A percentile compares a stretch with the other conserved stretches of the same genome.
Conservation (phyloP, 441 rosid genomes). For the Pelargonium fulgidum region DNA sequence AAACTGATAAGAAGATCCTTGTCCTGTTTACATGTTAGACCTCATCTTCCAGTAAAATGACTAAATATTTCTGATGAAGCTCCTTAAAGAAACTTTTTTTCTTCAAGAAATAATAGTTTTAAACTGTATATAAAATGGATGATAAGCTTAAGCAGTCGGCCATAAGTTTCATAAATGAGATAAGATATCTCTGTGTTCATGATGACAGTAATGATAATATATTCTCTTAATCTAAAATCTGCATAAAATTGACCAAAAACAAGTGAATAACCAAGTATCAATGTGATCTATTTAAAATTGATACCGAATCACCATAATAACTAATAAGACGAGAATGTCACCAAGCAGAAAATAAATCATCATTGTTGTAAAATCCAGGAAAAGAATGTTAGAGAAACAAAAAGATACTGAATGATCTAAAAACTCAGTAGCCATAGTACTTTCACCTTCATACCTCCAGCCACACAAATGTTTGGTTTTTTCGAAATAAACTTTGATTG, state of each 20-base stretch:
- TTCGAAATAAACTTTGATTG: constrained; percentile 71
- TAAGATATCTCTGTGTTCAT: constrained; percentile 2
- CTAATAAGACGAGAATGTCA: background rate
- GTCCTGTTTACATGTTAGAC: constrained; percentile 7
- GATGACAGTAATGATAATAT: background rate
- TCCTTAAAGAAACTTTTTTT: background rate
- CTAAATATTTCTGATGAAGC: background rate
- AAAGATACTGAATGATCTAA: background rate
- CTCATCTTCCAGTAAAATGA: background rate
- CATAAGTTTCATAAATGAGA: constrained; percentile 1
- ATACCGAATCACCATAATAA: background rate
- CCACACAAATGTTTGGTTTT: constrained; percentile 83
- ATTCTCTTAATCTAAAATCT: background rate
- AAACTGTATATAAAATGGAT: background rate
- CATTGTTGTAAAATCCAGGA: background rate
- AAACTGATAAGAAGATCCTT: constrained; percentile 1
- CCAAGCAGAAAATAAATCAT: background rate
- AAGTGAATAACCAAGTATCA: background rate
- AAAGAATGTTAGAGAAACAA: background rate
- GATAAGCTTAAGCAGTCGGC: background rate
- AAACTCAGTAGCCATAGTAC: constrained; percentile 20
- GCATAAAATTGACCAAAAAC: background rate
- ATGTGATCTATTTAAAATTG: background rate
- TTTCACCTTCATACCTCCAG: constrained; percentile 87
- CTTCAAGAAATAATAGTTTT: background rate